Evolutionary conservation across 2,329 filamentous ascomycete species (phyloP).

Genomic region (Cryphonectria naterciae): DNA sequence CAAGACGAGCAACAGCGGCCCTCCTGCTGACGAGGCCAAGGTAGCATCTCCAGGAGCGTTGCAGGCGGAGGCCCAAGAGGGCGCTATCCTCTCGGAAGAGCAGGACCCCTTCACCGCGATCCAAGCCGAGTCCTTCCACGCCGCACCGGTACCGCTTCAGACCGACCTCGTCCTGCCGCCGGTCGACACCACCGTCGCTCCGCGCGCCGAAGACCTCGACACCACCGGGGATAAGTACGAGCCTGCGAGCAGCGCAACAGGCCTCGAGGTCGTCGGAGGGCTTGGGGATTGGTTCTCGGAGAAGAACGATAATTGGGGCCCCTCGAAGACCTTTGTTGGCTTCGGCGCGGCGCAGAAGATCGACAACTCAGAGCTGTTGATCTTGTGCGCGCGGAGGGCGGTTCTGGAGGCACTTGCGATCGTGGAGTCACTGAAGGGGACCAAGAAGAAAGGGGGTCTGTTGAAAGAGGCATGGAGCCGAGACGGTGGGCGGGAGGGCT

Average conservation of each 20-base stretch:
- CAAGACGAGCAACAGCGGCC: neutral
- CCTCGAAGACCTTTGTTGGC: conserved; percentile 48
- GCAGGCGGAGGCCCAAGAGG: neutral
- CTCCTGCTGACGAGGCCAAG: neutral
- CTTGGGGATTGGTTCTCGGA: conserved; percentile 58
- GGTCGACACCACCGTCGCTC: conserved; percentile 11
- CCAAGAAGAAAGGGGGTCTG: conserved; percentile 30
- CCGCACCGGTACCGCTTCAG: conserved; percentile 13
- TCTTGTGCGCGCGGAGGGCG: conserved; percentile 54
- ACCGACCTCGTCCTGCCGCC: conserved; percentile 36
- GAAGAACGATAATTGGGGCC: conserved; percentile 52
- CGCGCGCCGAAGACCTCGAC: conserved; percentile 21
- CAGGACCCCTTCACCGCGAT: neutral
- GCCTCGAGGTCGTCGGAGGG: conserved; percentile 52
- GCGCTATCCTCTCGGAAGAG: neutral
- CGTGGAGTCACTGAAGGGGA: conserved; percentile 31
- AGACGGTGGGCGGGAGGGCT: conserved; percentile 40
- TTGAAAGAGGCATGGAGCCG: conserved; percentile 36
- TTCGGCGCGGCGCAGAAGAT: conserved; percentile 49
- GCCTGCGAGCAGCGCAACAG: conserved; percentile 47
- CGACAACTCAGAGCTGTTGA: conserved; percentile 48
- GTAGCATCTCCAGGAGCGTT: neutral
- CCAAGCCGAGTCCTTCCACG: neutral
- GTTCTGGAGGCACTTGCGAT: conserved; percentile 57
- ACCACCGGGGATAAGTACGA: neutral